Percentiles rank a stretch among this genome's conserved stretches.
These are phyloP conservation scores for Cladophialophora bantiana DNA, from an alignment of 2,329 filamentous ascomycete species.

Conservation along the genomic window DNA sequence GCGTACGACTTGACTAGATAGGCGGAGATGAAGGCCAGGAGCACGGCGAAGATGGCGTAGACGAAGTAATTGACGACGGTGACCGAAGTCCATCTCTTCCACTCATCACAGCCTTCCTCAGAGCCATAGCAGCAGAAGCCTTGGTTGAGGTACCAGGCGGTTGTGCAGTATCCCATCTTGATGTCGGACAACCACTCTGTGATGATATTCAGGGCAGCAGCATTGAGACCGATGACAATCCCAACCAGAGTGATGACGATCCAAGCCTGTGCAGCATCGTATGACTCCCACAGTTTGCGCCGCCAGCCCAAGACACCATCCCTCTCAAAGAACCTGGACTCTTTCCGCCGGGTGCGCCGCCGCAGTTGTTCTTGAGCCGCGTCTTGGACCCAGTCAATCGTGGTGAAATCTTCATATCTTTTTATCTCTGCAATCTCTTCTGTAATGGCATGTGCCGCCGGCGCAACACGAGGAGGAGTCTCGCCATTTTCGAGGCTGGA, in stretches of 20 bases:
- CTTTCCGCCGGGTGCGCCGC: slow-evolving; percentile 75
- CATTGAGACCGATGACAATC: slow-evolving; percentile 89
- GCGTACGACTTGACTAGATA: slow-evolving; percentile 88
- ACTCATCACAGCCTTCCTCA: slow-evolving; percentile 85
- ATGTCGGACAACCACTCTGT: slow-evolving; percentile 97
- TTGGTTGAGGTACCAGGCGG: slow-evolving; percentile 96
- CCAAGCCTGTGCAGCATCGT: slow-evolving; percentile 97
- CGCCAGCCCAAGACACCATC: slow-evolving; percentile 77
- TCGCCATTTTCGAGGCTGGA: slow-evolving; percentile 69
- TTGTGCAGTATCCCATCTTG: slow-evolving; percentile 94
- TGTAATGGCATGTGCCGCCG: slow-evolving; percentile 75
- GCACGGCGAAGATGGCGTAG: slow-evolving; percentile 82
- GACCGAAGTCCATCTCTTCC: slow-evolving; percentile 86
- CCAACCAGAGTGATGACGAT: slow-evolving; percentile 94
- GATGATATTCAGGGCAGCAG: slow-evolving; percentile 90
- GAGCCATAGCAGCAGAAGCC: slow-evolving; percentile 98
- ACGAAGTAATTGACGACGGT: slow-evolving; percentile 81
- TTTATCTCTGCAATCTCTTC: slow-evolving; percentile 98
- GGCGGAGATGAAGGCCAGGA: slow-evolving; percentile 83
- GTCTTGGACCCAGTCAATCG: slow-evolving; percentile 97
- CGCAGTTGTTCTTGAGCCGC: slow-evolving; percentile 87
- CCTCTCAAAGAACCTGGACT: slow-evolving; percentile 74
- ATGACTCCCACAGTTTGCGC: slow-evolving; percentile 80
- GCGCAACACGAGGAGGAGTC: slow-evolving; percentile 56
- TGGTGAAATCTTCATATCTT: slow-evolving; percentile 98